A percentile compares a stretch with the other conserved stretches of the same genome.
Evolutionary conservation across 2,329 filamentous ascomycete genomes (phyloP).

Genomic region (Aaosphaeria arxii): DNA sequence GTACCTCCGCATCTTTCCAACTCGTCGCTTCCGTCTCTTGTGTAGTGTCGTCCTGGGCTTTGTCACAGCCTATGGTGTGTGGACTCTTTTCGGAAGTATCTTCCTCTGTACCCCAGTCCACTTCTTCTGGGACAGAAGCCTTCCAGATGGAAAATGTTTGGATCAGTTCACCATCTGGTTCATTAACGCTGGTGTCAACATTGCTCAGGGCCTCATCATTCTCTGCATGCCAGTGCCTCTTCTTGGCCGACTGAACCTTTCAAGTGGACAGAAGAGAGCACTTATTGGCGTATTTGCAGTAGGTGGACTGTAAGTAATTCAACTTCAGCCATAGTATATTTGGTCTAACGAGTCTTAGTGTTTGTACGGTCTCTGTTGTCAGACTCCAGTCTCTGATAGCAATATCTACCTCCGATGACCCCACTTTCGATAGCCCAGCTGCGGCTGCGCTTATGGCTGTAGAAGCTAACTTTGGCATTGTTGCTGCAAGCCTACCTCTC

Average conservation of each 20-base stretch:
- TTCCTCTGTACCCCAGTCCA: constrained; percentile 30
- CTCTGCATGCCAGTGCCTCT: constrained; percentile 30
- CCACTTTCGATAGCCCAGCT: constrained; percentile 30
- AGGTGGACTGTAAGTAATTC: constrained; percentile 33
- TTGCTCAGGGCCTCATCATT: constrained; percentile 30
- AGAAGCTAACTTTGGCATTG: constrained; percentile 32
- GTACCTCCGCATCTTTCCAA: constrained; percentile 29
- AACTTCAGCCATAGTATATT: background rate
- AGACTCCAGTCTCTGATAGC: constrained; percentile 28
- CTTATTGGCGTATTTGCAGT: constrained; percentile 37
- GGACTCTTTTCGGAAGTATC: constrained; percentile 31
- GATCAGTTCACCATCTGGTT: constrained; percentile 30
- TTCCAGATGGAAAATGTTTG: constrained; percentile 25
- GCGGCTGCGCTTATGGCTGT: constrained; percentile 31
- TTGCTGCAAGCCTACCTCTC: constrained; percentile 34
- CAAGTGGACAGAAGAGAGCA: constrained; percentile 32
- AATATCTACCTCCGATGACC: constrained; percentile 24
- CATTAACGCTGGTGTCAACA: constrained; percentile 28
- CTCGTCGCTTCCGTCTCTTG: constrained; percentile 20
- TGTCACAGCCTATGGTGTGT: constrained; percentile 20
- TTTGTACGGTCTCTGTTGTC: constrained; percentile 31
- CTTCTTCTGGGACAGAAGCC: constrained; percentile 30
- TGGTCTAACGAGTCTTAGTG: constrained; percentile 16
- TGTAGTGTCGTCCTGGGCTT: constrained; percentile 27
- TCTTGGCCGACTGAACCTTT: constrained; percentile 29